Conservation (phyloP, 371 early-diverging fungal genomes). For the Syncephalastrum sp. region DNA sequence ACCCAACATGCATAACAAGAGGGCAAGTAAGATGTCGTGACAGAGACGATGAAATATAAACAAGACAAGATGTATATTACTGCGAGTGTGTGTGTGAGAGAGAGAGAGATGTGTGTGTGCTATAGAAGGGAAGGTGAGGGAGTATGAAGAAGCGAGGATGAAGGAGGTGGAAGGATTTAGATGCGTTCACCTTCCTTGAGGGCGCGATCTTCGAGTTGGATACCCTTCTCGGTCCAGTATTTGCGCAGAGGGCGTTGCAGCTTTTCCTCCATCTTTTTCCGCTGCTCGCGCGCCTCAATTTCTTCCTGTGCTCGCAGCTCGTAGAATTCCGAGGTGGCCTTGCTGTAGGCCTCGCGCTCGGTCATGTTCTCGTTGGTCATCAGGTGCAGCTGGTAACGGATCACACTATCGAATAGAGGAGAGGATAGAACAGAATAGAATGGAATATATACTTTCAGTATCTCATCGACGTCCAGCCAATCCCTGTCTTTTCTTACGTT, state of each 20-base stretch:
- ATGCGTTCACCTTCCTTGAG: slow-evolving; percentile 21
- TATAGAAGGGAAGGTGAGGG: too few species aligned
- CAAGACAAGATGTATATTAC: too few species aligned
- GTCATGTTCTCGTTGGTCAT: slow-evolving; percentile 61
- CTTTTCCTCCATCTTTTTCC: slow-evolving; percentile 45
- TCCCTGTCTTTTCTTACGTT: slow-evolving; percentile 50
- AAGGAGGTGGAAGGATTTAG: too few species aligned
- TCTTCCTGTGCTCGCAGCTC: slow-evolving; percentile 73
- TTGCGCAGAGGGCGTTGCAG: slow-evolving; percentile 22
- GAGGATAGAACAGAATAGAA: neutral
- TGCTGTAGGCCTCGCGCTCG: slow-evolving; percentile 73
- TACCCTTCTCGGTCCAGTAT: slow-evolving; percentile 32
- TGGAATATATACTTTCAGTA: neutral
- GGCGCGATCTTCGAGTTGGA: slow-evolving; percentile 40
- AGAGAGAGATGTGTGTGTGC: too few species aligned
- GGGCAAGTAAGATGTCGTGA: too few species aligned
- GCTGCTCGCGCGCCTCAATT: slow-evolving; percentile 57
- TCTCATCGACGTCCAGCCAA: neutral
- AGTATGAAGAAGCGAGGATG: too few species aligned
- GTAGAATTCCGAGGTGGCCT: slow-evolving; percentile 73
- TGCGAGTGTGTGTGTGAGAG: too few species aligned
- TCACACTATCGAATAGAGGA: slow-evolving; percentile 47
- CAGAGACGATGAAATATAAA: too few species aligned
- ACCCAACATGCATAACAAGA: too few species aligned
- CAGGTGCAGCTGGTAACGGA: slow-evolving; percentile 76